Evolutionary conservation across 805 yeast species (phyloP), one percentile per base, ranked within the genome.

Genomic region (Starmerella sp.): DNA sequence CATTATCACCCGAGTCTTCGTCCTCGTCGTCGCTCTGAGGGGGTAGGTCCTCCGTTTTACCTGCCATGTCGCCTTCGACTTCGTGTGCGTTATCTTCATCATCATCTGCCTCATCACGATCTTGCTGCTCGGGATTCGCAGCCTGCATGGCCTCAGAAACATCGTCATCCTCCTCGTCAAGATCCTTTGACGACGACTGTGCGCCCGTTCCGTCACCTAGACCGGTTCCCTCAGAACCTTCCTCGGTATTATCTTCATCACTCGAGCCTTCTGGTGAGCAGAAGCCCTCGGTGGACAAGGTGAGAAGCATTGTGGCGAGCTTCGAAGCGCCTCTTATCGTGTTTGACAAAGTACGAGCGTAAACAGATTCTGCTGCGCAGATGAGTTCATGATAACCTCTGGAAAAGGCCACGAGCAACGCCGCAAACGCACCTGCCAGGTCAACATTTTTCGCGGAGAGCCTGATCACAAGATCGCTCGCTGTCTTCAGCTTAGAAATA

Each of bases 31-130:
- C 77, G 10, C 79, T 81, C 15, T 77, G 77, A 22, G 81, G 85
- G 66, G 82, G 83, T 13, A 81, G 75, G 60, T 90, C 89, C 68
- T 91, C 96, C 8, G 84, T 68, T 31, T 87, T 82, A 53, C 98
- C 98, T 29, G 93, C 96, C 95, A 93, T 87, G 63, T 93, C 97
- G 37, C 97, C 96, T 63, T 90, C 95, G 67, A 90, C 86, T 50
- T 88, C 95, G 47, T 86, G 89, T 5, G 97, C 97, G 67, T 88
- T 88, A 59, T 87, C 88, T 51, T 88, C 80, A 8, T 81, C 83
- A n/a, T 84, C 84, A 9, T 81, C 83, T 6, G 48, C 53, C 9
- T 59, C 62, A 22, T 61, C 61, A 7, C 59, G 60, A 15, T 74
- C 72, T 10, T 76, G 75, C 31, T 80, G 76, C 6, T 81, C 78